Percentiles rank a stretch among this genome's conserved stretches.
phyloP scores from a whole-genome alignment of 1,284 basidiomycete genomes.

The Tilletia caries region DNA sequence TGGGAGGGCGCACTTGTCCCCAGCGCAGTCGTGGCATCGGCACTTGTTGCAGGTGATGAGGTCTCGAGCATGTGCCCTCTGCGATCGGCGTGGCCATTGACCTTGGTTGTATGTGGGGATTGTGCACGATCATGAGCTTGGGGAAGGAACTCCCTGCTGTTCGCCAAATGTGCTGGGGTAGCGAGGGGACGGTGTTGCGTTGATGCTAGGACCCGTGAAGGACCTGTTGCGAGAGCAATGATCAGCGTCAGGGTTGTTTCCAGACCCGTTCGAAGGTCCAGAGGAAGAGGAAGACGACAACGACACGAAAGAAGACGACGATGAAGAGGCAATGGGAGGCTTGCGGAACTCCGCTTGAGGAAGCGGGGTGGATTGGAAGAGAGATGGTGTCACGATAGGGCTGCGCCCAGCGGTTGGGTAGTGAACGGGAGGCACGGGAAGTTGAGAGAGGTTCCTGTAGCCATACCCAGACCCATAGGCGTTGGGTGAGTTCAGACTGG shows the following conservation, averaged over 20 bases:
- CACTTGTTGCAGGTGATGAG: background rate
- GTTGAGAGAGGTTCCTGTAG: background rate
- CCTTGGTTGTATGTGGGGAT: too few relatives aligned
- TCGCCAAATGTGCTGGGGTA: too few relatives aligned
- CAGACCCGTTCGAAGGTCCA: too few relatives aligned
- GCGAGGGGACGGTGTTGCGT: too few relatives aligned
- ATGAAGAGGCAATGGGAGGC: background rate
- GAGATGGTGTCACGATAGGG: background rate
- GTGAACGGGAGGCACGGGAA: background rate
- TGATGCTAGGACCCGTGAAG: too few relatives aligned
- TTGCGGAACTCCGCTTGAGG: background rate
- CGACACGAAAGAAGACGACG: background rate
- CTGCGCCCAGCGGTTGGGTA: background rate
- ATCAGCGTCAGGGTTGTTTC: too few relatives aligned
- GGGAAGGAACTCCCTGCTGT: too few relatives aligned
- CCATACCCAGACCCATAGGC: background rate
- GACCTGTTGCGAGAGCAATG: too few relatives aligned
- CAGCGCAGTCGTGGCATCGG: background rate
- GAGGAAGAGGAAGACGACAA: too few relatives aligned
- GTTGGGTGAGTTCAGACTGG: background rate
- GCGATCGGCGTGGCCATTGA: background rate
- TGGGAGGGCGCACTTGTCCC: conserved; percentile 5
- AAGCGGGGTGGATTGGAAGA: conserved; percentile 1
- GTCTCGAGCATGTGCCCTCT: background rate
- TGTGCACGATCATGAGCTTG: too few relatives aligned